Conservation (phyloP, 441 rosid genomes). For the Kokia cookei region DNA sequence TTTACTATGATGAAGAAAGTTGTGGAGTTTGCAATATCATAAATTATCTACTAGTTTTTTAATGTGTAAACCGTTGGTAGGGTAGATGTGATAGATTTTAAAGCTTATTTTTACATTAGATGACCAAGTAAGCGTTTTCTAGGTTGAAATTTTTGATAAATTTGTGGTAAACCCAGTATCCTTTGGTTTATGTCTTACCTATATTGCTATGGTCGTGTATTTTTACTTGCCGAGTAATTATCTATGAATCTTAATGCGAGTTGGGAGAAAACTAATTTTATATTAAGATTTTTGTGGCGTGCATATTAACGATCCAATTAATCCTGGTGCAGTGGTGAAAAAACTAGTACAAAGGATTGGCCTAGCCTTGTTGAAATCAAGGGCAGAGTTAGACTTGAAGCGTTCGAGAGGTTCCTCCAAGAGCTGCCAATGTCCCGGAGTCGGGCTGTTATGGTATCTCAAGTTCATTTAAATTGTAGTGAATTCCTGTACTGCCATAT, state of each 20-base stretch:
- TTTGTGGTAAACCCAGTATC: background rate
- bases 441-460: constrained; percentile 90
- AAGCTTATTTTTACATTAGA: background rate
- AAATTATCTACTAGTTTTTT: background rate
- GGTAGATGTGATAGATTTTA: background rate
- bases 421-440: constrained; percentile 82
- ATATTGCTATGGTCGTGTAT: background rate
- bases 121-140: background rate
- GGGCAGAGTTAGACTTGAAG: constrained; percentile 85
- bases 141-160: background rate
- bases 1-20: background rate
- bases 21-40: background rate
- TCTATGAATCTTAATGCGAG: background rate
- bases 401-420: constrained; percentile 87
- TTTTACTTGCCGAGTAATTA: background rate
- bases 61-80: background rate
- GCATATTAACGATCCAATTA: background rate
- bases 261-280: background rate
- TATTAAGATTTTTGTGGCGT: background rate
- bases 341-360: constrained; percentile 57
- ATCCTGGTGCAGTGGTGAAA: constrained; percentile 59
- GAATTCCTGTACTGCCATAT: constrained; percentile 19
- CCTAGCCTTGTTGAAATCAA: constrained; percentile 61
- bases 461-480: constrained; percentile 43
- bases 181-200: background rate